Evolutionary conservation across 2,329 filamentous ascomycete species (phyloP).

Genomic region (Arachnomyces sp.): DNA sequence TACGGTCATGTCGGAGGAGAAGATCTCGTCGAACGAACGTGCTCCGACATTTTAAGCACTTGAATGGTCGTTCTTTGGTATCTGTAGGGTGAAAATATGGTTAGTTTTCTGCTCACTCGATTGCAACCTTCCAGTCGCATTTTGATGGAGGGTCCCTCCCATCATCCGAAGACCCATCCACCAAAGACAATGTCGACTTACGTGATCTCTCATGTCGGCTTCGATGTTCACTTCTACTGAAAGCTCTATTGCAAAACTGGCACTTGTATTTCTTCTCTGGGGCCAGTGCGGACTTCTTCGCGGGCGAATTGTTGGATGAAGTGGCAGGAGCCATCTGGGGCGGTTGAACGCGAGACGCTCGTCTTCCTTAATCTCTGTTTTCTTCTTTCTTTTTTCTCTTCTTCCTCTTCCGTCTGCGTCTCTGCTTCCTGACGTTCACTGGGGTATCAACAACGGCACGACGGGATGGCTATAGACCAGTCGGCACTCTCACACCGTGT

Average conservation of each 20-base stretch:
- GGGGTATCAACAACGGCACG: conserved; percentile 14
- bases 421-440: conserved; percentile 15
- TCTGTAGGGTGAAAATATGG: conserved; percentile 47
- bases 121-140: no score
- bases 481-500: conserved; percentile 35
- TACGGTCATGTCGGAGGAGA: conserved; percentile 91
- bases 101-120: not conserved
- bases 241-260: conserved; percentile 95
- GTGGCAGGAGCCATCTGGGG: conserved; percentile 36
- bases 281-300: conserved; percentile 70
- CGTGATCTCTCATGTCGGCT: conserved; percentile 95
- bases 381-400: not conserved
- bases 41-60: conserved; percentile 95
- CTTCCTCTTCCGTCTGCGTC: no score
- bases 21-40: conserved; percentile 97
- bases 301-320: conserved; percentile 61
- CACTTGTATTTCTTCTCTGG: conserved; percentile 99
- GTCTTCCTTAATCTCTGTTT: conserved; percentile 1
- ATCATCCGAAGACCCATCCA: no score
- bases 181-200: conserved; percentile 52
- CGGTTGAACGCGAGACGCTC: not conserved
- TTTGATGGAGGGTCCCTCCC: not conserved
- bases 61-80: conserved; percentile 97
- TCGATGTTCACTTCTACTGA: conserved; percentile 93
- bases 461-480: conserved; percentile 29